Evolutionary conservation across 768 basidiomycete genomes (phyloP).

Genomic region (Sporobolomyces phaffii): DNA sequence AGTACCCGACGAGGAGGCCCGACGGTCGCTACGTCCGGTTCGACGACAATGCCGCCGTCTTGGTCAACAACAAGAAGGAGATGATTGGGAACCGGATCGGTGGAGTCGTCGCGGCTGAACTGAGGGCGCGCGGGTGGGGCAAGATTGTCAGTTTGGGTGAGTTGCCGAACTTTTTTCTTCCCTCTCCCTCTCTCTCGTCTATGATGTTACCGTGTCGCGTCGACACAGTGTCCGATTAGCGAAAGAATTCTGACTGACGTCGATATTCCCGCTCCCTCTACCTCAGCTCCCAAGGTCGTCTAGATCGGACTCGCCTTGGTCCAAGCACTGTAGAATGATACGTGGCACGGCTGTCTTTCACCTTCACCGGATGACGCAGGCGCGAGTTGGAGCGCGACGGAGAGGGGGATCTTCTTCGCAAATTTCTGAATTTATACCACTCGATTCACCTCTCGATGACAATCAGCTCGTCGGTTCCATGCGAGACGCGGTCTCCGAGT

Average conservation of each 20-base stretch:
- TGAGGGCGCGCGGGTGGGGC: constrained; percentile 87
- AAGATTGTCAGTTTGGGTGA: constrained; percentile 75
- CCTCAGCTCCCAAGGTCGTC: constrained; percentile 31
- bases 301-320: neutral
- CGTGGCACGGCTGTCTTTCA: too few relatives aligned
- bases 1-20: constrained; percentile 72
- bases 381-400: too few relatives aligned
- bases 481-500: too few relatives aligned
- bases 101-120: constrained; percentile 83
- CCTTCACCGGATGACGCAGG: too few relatives aligned
- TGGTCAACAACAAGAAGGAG: constrained; percentile 90
- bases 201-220: too few relatives aligned
- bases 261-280: too few relatives aligned
- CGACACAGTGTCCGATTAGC: too few relatives aligned
- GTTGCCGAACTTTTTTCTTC: neutral
- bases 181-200: too few relatives aligned
- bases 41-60: constrained; percentile 92
- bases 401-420: too few relatives aligned
- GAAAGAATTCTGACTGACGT: too few relatives aligned
- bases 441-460: neutral
- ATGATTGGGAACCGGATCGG: constrained; percentile 93
- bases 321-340: too few relatives aligned
- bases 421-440: constrained; percentile 4
- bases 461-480: too few relatives aligned
- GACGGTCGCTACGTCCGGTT: constrained; percentile 84